phyloP scores from a whole-genome alignment of 2,329 filamentous ascomycete genomes.

The Clathrospora elynae region DNA sequence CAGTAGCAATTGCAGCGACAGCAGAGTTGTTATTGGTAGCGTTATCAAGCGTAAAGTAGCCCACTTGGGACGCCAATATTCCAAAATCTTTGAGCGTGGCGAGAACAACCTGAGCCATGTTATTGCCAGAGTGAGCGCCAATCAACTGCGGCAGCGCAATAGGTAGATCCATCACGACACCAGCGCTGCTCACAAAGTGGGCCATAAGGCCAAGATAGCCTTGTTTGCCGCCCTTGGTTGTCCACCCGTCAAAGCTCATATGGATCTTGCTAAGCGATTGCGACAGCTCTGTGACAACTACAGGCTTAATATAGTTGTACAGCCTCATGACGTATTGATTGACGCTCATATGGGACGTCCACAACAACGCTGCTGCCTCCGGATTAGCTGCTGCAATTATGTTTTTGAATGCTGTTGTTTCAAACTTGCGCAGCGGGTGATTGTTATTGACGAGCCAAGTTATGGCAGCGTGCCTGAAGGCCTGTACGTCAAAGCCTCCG shows the following conservation, averaged over 20 bases:
- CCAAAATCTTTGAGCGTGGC: conserved; percentile 1
- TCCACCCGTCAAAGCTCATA: too few species aligned
- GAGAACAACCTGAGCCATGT: conserved; percentile 5
- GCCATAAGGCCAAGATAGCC: conserved; percentile 5
- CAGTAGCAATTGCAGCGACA: not conserved
- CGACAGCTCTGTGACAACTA: conserved; percentile 1
- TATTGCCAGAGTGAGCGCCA: conserved; percentile 8
- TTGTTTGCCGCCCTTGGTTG: conserved; percentile 6
- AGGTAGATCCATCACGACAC: conserved; percentile 6
- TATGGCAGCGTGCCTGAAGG: conserved; percentile 1
- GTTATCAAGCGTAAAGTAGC: too few species aligned
- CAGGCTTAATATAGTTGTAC: conserved; percentile 1
- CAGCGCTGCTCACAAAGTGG: conserved; percentile 4
- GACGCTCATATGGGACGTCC: conserved; percentile 1
- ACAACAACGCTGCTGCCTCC: conserved; percentile 4
- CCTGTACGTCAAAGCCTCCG: conserved; percentile 1
- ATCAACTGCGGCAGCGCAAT: conserved; percentile 8
- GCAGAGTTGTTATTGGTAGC: conserved; percentile 4
- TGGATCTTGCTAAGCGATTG: too few species aligned
- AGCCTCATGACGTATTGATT: conserved; percentile 1
- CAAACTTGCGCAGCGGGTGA: conserved; percentile 3
- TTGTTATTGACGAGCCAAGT: conserved; percentile 5
- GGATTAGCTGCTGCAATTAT: not conserved
- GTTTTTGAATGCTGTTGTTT: conserved; percentile 1
- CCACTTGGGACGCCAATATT: not conserved